Conservation (phyloP, 805 yeast species). For the Groenewaldozyma salmanticensis region DNA sequence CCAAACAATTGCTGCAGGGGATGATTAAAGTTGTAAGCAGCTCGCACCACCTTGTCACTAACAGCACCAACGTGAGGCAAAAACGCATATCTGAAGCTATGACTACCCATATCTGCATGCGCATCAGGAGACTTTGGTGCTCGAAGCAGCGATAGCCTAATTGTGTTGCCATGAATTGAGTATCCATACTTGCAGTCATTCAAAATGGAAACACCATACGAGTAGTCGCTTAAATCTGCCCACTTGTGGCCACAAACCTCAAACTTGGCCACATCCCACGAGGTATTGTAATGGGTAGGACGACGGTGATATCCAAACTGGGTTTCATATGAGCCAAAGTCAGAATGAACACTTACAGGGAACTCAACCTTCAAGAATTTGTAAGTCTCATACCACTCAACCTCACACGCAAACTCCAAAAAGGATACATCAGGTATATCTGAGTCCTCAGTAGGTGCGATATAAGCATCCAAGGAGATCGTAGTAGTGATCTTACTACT, state of each 20-base stretch:
- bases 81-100: conserved; percentile 71
- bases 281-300: conserved; percentile 89
- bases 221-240: conserved; percentile 80
- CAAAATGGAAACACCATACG: conserved; percentile 77
- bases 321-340: conserved; percentile 81
- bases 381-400: conserved; percentile 81
- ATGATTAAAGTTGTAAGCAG: conserved; percentile 76
- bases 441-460: conserved; percentile 14
- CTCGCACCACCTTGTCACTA: conserved; percentile 52
- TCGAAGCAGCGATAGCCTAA: conserved; percentile 78
- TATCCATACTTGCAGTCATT: conserved; percentile 89
- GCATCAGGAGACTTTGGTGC: conserved; percentile 94
- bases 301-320: conserved; percentile 87
- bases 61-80: conserved; percentile 72
- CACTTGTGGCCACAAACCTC: conserved; percentile 93
- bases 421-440: conserved; percentile 29
- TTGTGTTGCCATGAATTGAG: conserved; percentile 83
- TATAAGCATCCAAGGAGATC: conserved; percentile 56
- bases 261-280: conserved; percentile 95
- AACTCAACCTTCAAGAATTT: conserved; percentile 90
- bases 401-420: conserved; percentile 47
- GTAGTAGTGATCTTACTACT: conserved; percentile 52
- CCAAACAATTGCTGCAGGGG: conserved; percentile 21
- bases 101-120: conserved; percentile 87
- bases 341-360: conserved; percentile 73